Conservation (phyloP, 768 basidiomycete species). For the Leccinum aurantiacum region DNA sequence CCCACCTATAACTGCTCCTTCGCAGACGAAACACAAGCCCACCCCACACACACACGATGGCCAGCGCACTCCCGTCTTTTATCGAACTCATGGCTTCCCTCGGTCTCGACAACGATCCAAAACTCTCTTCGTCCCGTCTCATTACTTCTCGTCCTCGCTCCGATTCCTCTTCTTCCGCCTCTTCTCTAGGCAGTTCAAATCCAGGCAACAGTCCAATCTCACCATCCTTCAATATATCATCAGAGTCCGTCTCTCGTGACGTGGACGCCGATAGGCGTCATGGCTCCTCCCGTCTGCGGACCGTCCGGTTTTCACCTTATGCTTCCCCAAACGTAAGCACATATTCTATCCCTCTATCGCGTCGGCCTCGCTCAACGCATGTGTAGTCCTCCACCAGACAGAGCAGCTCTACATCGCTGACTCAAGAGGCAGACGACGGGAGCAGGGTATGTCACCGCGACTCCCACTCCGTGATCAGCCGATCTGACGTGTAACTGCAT, state of each 20-base stretch:
- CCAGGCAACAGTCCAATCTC: conserved; percentile 31
- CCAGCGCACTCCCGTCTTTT: conserved; percentile 75
- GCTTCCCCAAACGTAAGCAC: conserved; percentile 28
- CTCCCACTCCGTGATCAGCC: conserved; percentile 29
- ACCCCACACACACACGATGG: conserved; percentile 32
- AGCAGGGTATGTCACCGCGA: conserved; percentile 37
- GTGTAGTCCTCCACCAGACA: conserved; percentile 43
- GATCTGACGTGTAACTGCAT: conserved; percentile 29
- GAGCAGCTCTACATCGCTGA: conserved; percentile 45
- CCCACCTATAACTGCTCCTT: conserved; percentile 29
- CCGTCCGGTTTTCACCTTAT: conserved; percentile 33
- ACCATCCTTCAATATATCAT: conserved; percentile 37
- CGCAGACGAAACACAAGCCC: background rate
- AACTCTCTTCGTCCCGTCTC: conserved; percentile 32
- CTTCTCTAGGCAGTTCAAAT: conserved; percentile 41
- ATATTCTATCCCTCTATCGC: background rate
- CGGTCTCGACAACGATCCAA: conserved; percentile 58
- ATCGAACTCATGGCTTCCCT: conserved; percentile 84
- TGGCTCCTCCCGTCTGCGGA: conserved; percentile 27
- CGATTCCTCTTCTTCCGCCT: conserved; percentile 48
- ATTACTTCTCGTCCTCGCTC: conserved; percentile 32
- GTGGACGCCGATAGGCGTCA: conserved; percentile 32
- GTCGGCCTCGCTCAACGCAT: background rate
- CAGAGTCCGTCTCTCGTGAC: conserved; percentile 29
- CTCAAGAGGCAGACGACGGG: conserved; percentile 28